Evolutionary conservation across 768 basidiomycete species (phyloP).

Genomic region (Podaxis carcinomalis): DNA sequence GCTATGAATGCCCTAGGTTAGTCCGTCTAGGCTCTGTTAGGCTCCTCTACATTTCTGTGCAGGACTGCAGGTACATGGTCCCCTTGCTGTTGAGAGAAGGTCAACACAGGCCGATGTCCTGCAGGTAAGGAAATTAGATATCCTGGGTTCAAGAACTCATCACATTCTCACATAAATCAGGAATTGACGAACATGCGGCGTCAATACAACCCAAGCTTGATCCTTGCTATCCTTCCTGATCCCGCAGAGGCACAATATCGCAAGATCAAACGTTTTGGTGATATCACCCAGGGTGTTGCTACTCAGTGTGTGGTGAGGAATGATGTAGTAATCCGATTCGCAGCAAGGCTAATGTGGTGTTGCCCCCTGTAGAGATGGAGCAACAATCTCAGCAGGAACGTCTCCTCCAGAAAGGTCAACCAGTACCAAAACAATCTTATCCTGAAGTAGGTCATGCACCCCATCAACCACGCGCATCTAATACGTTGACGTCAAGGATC

Average conservation of each 20-base stretch:
- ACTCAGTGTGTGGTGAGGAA: conserved; percentile 60
- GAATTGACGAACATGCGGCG: conserved; percentile 8
- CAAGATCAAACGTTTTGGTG: conserved; percentile 26
- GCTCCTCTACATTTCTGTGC: not conserved
- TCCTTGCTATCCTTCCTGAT: conserved; percentile 28
- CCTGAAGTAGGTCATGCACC: conserved; percentile 37
- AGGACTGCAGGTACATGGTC: not conserved
- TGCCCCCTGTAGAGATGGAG: conserved; percentile 4
- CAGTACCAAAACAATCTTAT: conserved; percentile 58
- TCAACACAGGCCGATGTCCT: not conserved
- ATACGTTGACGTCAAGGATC: conserved; percentile 28
- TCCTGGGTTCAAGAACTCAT: no score
- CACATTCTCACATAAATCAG: not conserved
- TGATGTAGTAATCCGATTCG: not conserved
- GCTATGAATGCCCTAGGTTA: conserved; percentile 23
- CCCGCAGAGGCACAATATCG: conserved; percentile 23
- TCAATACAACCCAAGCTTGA: conserved; percentile 15
- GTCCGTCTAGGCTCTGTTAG: not conserved
- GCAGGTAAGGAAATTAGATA: not conserved
- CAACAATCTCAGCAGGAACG: conserved; percentile 3
- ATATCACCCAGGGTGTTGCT: conserved; percentile 49
- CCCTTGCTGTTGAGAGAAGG: not conserved
- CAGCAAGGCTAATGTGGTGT: not conserved
- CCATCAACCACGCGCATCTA: not conserved
- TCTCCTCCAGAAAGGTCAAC: conserved; percentile 23